Evolutionary conservation across 1,284 basidiomycete species (phyloP).

Genomic region (Pseudozyma hubeiensis): DNA sequence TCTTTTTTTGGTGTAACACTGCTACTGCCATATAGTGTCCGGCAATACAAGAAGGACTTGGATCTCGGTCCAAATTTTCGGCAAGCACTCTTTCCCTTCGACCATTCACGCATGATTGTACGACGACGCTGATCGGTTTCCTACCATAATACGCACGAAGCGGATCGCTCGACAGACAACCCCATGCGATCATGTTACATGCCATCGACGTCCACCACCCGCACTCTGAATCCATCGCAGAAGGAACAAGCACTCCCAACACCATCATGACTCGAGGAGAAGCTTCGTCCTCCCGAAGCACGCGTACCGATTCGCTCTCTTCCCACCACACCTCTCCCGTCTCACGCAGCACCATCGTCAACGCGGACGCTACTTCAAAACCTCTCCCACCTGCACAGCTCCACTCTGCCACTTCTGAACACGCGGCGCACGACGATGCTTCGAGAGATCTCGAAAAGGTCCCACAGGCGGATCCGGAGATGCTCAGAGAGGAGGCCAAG

Average conservation of each 20-base stretch:
- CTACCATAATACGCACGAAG: no score
- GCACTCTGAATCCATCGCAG: not conserved
- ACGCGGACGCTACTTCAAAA: constrained; percentile 2
- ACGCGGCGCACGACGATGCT: not conserved
- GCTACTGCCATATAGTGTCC: no score
- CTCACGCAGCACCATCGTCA: constrained; percentile 21
- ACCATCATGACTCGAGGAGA: constrained; percentile 23
- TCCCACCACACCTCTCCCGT: constrained; percentile 26
- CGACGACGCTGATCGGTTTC: no score
- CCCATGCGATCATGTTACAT: not conserved
- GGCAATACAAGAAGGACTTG: no score
- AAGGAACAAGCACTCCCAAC: constrained; percentile 16
- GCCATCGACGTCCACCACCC: no score
- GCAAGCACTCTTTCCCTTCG: no score
- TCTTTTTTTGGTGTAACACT: no score
- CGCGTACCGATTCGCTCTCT: constrained; percentile 27
- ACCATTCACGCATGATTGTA: no score
- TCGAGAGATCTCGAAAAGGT: constrained; percentile 35
- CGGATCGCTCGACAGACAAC: not conserved
- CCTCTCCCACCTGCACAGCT: not conserved
- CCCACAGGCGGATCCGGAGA: constrained; percentile 13
- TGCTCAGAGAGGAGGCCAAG: not conserved
- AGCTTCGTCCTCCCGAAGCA: constrained; percentile 12
- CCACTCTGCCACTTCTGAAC: constrained; percentile 4
- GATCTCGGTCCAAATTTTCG: no score